A percentile compares a stretch with the other conserved stretches of the same genome.
Evolutionary conservation across 2,329 filamentous ascomycete genomes (phyloP).

Genomic region (Cyanodermella asteris): DNA sequence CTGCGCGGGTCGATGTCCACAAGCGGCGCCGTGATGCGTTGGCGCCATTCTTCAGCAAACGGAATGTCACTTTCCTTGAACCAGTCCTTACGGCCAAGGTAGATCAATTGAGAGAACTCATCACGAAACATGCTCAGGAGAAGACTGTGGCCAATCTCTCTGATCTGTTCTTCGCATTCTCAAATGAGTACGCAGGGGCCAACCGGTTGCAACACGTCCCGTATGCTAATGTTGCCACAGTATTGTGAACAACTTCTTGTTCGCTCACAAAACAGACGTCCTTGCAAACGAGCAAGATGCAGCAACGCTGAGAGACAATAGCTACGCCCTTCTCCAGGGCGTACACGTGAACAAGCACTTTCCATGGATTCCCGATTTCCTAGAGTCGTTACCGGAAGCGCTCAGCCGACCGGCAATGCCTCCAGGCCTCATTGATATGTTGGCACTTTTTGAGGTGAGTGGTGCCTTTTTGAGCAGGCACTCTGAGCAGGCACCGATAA

Average conservation of each 20-base stretch:
- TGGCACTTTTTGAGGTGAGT: constrained; percentile 8
- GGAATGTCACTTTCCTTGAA: constrained; percentile 11
- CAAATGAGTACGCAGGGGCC: constrained; percentile 9
- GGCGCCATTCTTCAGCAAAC: constrained; percentile 14
- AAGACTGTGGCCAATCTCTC: constrained; percentile 8
- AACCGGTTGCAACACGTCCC: constrained; percentile 10
- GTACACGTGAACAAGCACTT: constrained; percentile 15
- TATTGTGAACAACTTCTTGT: constrained; percentile 10
- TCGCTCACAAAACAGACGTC: too few relatives aligned
- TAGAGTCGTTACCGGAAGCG: constrained; percentile 9
- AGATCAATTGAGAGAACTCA: constrained; percentile 7
- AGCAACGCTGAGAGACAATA: constrained; percentile 11
- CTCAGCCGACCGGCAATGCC: constrained; percentile 10
- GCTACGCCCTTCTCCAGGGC: constrained; percentile 11
- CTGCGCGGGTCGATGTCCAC: constrained; percentile 13
- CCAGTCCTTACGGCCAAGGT: constrained; percentile 11
- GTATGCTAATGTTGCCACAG: constrained; percentile 13
- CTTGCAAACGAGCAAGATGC: constrained; percentile 10
- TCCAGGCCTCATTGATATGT: constrained; percentile 10
- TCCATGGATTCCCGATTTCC: constrained; percentile 10
- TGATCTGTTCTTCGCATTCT: constrained; percentile 12
- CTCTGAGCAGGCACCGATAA: constrained; percentile 7
- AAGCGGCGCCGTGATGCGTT: constrained; percentile 12
- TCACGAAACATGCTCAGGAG: constrained; percentile 3
- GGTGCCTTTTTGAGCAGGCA: not conserved